Evolutionary conservation across 805 yeast species (phyloP).

Genomic region (Candida argentea): DNA sequence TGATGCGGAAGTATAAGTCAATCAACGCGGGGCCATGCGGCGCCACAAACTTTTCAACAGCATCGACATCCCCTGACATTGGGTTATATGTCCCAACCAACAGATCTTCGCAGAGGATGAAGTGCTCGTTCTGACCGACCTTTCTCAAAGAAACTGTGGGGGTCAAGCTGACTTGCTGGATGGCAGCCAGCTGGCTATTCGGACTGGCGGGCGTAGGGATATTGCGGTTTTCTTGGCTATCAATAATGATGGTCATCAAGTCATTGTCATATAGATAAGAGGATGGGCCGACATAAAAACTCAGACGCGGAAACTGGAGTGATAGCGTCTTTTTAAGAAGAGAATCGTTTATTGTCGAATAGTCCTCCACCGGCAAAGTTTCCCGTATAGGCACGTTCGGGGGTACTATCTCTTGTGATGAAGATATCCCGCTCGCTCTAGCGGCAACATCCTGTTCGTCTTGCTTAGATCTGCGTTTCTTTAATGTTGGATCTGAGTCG

Average conservation of each 20-base stretch:
- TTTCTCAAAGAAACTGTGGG: constrained; percentile 60
- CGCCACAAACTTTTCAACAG: constrained; percentile 76
- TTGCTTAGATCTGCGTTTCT: constrained; percentile 5
- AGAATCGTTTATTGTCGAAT: constrained; percentile 52
- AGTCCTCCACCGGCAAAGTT: constrained; percentile 55
- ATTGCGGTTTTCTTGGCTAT: constrained; percentile 15
- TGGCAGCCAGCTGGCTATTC: constrained; percentile 10
- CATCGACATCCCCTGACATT: constrained; percentile 71
- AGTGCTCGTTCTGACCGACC: constrained; percentile 69
- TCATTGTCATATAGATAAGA: constrained; percentile 66
- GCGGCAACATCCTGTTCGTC: background rate
- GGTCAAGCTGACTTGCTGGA: constrained; percentile 72
- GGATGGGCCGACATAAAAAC: constrained; percentile 82
- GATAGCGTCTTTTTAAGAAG: constrained; percentile 58
- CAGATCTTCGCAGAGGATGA: constrained; percentile 72
- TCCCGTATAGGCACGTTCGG: constrained; percentile 40
- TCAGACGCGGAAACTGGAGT: constrained; percentile 83
- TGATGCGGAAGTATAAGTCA: constrained; percentile 70
- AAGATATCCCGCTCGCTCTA: constrained; percentile 3
- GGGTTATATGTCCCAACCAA: constrained; percentile 56
- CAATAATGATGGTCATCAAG: constrained; percentile 51
- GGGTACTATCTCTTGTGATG: constrained; percentile 14
- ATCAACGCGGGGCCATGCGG: constrained; percentile 83
- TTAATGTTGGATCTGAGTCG: constrained; percentile 6
- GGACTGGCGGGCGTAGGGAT: constrained; percentile 27